Percentiles rank a stretch among this genome's conserved stretches.
These are phyloP conservation scores for Penicillium sp. DNA, from an alignment of 2,329 filamentous ascomycete species.

Conservation along the genomic window DNA sequence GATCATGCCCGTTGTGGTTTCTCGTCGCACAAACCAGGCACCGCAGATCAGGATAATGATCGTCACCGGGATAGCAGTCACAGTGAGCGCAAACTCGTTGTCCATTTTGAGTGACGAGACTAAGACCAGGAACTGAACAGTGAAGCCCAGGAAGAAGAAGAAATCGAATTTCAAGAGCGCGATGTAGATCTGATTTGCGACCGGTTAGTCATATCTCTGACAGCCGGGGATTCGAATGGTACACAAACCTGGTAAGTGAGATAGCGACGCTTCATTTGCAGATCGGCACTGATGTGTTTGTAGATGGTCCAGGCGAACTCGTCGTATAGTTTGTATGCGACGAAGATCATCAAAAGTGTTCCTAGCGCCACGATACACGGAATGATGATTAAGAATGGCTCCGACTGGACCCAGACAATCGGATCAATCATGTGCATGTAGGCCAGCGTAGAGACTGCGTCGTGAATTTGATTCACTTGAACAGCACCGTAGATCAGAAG, in stretches of 20 bases:
- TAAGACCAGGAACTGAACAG: slow-evolving; percentile 94
- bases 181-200: slow-evolving; percentile 79
- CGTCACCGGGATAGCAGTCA: slow-evolving; percentile 85
- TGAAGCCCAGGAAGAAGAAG: slow-evolving; percentile 99
- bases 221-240: neutral
- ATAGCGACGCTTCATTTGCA: slow-evolving; percentile 94
- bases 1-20: slow-evolving; percentile 75
- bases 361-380: slow-evolving; percentile 76
- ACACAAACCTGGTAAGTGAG: slow-evolving; percentile 81
- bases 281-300: slow-evolving; percentile 96
- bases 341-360: slow-evolving; percentile 67
- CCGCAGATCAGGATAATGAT: slow-evolving; percentile 82
- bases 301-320: slow-evolving; percentile 99
- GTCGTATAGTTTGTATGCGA: slow-evolving; percentile 94
- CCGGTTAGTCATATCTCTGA: slow-evolving; percentile 19
- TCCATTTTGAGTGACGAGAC: slow-evolving; percentile 66
- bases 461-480: slow-evolving; percentile 83
- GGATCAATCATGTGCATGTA: slow-evolving; percentile 44
- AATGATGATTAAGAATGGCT: slow-evolving; percentile 77
- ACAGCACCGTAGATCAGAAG: slow-evolving; percentile 90
- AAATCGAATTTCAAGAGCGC: slow-evolving; percentile 98
- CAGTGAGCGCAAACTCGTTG: slow-evolving; percentile 78
- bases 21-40: slow-evolving; percentile 77
- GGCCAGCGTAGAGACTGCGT: slow-evolving; percentile 61
- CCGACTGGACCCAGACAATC: slow-evolving; percentile 65